Conservation (phyloP, 148 eudicot genomes). For the Pharnaceum exiguum region DNA sequence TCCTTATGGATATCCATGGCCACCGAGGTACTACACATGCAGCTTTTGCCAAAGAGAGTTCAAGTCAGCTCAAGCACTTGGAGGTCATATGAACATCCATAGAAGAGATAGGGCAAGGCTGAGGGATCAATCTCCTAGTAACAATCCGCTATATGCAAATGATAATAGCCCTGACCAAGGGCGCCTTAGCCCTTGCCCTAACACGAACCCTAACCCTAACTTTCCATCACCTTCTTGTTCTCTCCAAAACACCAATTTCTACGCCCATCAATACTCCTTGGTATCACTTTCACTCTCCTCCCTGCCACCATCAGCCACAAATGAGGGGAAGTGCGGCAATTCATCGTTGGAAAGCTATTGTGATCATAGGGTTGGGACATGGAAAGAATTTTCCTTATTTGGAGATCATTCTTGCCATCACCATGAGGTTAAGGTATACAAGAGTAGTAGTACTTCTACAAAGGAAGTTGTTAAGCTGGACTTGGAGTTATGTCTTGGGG, state of each 20-base stretch:
- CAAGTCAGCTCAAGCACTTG: conserved; percentile 82
- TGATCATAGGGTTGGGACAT: conserved; percentile 5
- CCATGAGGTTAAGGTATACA: conserved; percentile 33
- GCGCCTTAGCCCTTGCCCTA: conserved; percentile 14
- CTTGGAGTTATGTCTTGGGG: conserved; percentile 42
- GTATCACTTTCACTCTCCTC: conserved; percentile 34
- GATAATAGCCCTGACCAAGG: conserved; percentile 15
- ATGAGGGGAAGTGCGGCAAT: conserved; percentile 9
- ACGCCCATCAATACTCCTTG: conserved; percentile 33
- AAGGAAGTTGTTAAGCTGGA: conserved; percentile 36
- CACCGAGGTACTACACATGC: conserved; percentile 68
- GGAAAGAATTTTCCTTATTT: conserved; percentile 13
- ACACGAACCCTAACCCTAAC: conserved; percentile 36
- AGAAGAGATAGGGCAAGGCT: conserved; percentile 70
- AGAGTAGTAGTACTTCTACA: conserved; percentile 4
- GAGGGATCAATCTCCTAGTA: conserved; percentile 28
- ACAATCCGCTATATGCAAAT: not conserved
- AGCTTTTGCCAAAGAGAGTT: conserved; percentile 72
- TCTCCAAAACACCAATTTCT: conserved; percentile 17
- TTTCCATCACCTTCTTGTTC: conserved; percentile 12
- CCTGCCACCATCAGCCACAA: conserved; percentile 14
- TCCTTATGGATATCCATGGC: conserved; percentile 60
- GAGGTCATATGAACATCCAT: conserved; percentile 89
- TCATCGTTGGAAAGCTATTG: not conserved
- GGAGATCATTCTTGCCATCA: not conserved